Evolutionary conservation across 2,329 filamentous ascomycete species (phyloP), one percentile per base, ranked within the genome.

Genomic region (Xylariaceae sp.): DNA sequence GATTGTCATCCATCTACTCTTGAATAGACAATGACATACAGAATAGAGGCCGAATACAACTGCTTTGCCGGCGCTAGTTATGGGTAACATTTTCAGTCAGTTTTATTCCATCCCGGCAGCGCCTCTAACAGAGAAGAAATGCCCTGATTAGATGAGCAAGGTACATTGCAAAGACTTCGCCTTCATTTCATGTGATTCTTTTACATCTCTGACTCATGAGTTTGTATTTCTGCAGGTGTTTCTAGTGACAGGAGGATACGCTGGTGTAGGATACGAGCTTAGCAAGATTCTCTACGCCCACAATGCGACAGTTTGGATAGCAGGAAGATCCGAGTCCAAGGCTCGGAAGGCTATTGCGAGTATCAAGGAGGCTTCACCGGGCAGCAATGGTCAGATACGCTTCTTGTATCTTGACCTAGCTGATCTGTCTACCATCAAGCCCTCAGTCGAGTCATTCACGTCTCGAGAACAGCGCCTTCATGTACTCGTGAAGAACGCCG

Each of bases 241-340:
- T 33, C 70, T 81, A 30, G 66, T 81, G 8, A 81, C 76, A 0
- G 61, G 63, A 0, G 62, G 59, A 1, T 64, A 60, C 29, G 44
- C 55, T 2, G 63, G 63, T 18, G 63, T 78, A 4, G 76, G 76
- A 2, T 63, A 67, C 24, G 73, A 79, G 50, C 62, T 81, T 3
- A 61, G 62, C 41, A 69, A 68, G 39, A 68, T 80, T 1, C 64
- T 82, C 4, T 80, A 78, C 52, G 53, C 57, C 1, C 67, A 65
- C 3, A 72, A 74, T 16, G 76, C 64, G 16, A 78, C 66, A 1
- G 65, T 79, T 9, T 80, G 80, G 53, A 58, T 79, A 38, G 72
- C 74, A 8, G 69, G 67, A 2, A 68, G 75, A 35, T 62, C 56
- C 2, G 49, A 54, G 47, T 56, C 54, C 13, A 61, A 59, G 36